Conservation (phyloP, 1,284 basidiomycete genomes). For the Mycosarcoma mackinlayi region DNA sequence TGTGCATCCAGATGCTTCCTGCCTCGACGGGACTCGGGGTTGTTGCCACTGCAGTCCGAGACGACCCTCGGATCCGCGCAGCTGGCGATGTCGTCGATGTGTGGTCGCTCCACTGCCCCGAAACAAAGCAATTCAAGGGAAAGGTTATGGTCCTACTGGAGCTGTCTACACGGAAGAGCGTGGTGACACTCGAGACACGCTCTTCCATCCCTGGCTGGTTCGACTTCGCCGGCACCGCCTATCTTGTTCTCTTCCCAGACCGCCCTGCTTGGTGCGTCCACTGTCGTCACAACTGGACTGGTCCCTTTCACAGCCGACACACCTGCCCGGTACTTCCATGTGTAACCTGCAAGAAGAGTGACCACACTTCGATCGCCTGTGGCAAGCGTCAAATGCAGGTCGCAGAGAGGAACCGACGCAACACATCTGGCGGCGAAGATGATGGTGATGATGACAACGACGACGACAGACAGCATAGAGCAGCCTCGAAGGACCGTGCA, state of each 20-base stretch:
- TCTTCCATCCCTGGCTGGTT: slow-evolving; percentile 32
- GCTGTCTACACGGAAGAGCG: slow-evolving; percentile 9
- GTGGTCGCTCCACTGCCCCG: slow-evolving; percentile 19
- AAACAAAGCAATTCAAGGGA: slow-evolving; percentile 16
- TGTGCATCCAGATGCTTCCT: slow-evolving; percentile 38
- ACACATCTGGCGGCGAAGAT: neutral
- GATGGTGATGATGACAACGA: slow-evolving; percentile 11
- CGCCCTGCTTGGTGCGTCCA: slow-evolving; percentile 36
- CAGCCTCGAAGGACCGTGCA: slow-evolving; percentile 6
- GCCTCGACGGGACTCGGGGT: slow-evolving; percentile 2
- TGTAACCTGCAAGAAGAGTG: slow-evolving; percentile 15
- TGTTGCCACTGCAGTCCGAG: neutral
- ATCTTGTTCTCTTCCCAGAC: slow-evolving; percentile 27
- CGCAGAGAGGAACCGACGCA: slow-evolving; percentile 12
- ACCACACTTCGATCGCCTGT: slow-evolving; percentile 21
- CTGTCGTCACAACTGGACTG: slow-evolving; percentile 22
- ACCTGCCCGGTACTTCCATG: slow-evolving; percentile 20
- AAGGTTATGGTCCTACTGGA: slow-evolving; percentile 34
- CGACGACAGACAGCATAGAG: neutral
- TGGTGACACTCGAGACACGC: slow-evolving; percentile 13
- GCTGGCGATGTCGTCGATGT: slow-evolving; percentile 27
- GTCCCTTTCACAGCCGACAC: slow-evolving; percentile 26
- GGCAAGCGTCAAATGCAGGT: slow-evolving; percentile 16
- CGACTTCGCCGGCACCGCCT: slow-evolving; percentile 15
- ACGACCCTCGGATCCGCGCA: slow-evolving; percentile 3